These are phyloP conservation scores for Geotrichum siamense DNA, from an alignment of 1,139 yeast species.

Conservation along the genomic window DNA sequence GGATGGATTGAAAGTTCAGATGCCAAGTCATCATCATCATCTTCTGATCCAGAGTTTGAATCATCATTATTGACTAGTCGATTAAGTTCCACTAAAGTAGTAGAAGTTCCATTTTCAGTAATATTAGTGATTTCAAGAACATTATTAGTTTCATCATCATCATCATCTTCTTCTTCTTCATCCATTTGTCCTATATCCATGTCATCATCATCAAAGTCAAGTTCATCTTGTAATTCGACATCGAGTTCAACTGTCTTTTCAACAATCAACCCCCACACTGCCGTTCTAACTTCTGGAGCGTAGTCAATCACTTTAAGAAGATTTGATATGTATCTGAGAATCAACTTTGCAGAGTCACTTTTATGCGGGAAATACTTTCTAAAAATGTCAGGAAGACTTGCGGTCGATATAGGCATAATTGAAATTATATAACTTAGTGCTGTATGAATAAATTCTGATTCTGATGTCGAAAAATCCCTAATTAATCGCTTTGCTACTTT, in stretches of 20 bases:
- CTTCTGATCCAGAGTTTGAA: conserved; percentile 27
- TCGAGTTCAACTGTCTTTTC: conserved; percentile 81
- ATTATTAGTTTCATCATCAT: conserved; percentile 31
- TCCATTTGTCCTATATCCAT: conserved; percentile 56
- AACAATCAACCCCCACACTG: conserved; percentile 71
- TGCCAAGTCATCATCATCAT: conserved; percentile 34
- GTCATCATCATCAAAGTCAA: conserved; percentile 79
- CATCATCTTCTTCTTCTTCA: conserved; percentile 40
- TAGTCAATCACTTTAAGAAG: conserved; percentile 53
- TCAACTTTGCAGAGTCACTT: conserved; percentile 47
- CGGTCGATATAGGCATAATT: conserved; percentile 74
- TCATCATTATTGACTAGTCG: conserved; percentile 17
- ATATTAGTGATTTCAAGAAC: conserved; percentile 19
- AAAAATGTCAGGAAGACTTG: conserved; percentile 53
- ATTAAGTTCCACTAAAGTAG: conserved; percentile 19
- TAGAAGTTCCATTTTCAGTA: conserved; percentile 23
- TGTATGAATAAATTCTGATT: conserved; percentile 55
- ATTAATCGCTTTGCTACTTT: conserved; percentile 68
- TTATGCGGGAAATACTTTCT: conserved; percentile 71
- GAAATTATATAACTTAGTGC: conserved; percentile 56
- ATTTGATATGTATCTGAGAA: conserved; percentile 61
- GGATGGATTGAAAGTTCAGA: conserved; percentile 36
- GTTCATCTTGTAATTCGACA: conserved; percentile 86
- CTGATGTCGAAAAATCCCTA: conserved; percentile 45
- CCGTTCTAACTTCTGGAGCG: conserved; percentile 60